phyloP scores from a whole-genome alignment of 1,139 yeast species.

The Sugiyamaella novakii region DNA sequence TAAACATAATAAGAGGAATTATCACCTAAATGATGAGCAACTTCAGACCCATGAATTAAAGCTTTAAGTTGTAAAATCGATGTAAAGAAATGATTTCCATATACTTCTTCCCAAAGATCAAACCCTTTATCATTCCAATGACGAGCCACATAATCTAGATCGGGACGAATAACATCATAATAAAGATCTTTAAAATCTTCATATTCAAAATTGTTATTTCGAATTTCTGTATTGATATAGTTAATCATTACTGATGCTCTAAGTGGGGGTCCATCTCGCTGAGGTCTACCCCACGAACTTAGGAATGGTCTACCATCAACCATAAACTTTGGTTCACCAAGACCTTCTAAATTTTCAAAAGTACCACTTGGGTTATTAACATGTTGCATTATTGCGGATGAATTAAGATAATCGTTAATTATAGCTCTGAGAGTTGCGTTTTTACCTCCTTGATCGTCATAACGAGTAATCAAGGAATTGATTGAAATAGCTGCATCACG shows the following conservation, averaged over 20 bases:
- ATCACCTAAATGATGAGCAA: constrained; percentile 49
- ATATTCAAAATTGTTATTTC: constrained; percentile 35
- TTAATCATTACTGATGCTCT: constrained; percentile 66
- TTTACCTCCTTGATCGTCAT: constrained; percentile 46
- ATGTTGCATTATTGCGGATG: constrained; percentile 63
- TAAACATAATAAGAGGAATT: constrained; percentile 39
- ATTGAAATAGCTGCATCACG: constrained; percentile 88
- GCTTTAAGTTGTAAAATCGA: constrained; percentile 73
- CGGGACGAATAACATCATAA: constrained; percentile 61
- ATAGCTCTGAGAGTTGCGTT: constrained; percentile 40
- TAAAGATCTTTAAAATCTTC: constrained; percentile 30
- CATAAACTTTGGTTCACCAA: constrained; percentile 89
- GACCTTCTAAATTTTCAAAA: constrained; percentile 54
- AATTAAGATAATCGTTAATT: constrained; percentile 63
- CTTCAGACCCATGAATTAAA: constrained; percentile 56
- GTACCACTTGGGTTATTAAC: constrained; percentile 68
- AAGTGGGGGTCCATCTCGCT: constrained; percentile 91
- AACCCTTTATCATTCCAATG: constrained; percentile 70
- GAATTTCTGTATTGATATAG: constrained; percentile 52
- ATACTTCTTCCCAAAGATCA: constrained; percentile 93
- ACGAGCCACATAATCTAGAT: constrained; percentile 62
- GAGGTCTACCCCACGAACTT: constrained; percentile 91
- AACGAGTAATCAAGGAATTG: constrained; percentile 59
- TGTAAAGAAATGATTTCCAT: constrained; percentile 77
- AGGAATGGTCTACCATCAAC: constrained; percentile 64